A percentile compares a stretch with the other conserved stretches of the same genome.
Evolutionary conservation across 2,329 filamentous ascomycete genomes (phyloP).

Genomic region (Seiridium cupressi): DNA sequence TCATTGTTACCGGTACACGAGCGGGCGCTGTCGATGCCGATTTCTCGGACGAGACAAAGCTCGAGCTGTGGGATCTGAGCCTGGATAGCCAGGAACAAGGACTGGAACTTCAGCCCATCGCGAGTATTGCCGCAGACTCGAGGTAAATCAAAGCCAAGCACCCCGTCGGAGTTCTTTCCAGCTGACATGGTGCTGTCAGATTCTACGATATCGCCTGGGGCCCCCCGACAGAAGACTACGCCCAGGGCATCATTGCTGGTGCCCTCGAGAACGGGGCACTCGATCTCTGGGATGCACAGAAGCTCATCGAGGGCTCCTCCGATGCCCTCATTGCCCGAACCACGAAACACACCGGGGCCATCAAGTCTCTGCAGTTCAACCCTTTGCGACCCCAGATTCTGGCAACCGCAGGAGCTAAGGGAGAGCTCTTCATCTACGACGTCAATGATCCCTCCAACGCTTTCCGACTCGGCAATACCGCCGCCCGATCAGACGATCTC

Average conservation of each 20-base stretch:
- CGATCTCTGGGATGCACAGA: conserved; percentile 87
- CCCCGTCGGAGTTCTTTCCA: conserved; percentile 1
- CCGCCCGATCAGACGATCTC: conserved; percentile 89
- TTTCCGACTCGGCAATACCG: conserved; percentile 83
- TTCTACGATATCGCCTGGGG: conserved; percentile 98
- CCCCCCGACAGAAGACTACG: conserved; percentile 72
- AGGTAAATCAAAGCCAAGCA: conserved; percentile 52
- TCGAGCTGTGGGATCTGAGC: conserved; percentile 93
- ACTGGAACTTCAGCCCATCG: conserved; percentile 81
- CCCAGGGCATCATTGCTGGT: conserved; percentile 88
- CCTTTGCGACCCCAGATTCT: conserved; percentile 86
- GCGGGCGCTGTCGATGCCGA: conserved; percentile 95
- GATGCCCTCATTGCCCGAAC: conserved; percentile 85
- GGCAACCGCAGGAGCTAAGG: conserved; percentile 89
- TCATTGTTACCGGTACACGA: conserved; percentile 89
- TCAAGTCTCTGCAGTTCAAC: conserved; percentile 97
- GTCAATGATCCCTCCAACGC: conserved; percentile 85
- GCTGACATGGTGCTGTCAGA: conserved; percentile 42
- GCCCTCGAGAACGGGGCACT: conserved; percentile 92
- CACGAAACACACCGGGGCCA: conserved; percentile 85
- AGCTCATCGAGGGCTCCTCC: conserved; percentile 54
- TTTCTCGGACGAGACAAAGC: conserved; percentile 94
- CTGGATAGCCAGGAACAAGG: conserved; percentile 74
- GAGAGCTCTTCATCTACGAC: conserved; percentile 95
- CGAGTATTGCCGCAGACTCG: conserved; percentile 82